Percentiles rank a stretch among this genome's conserved stretches.
These are phyloP conservation scores for Echinochloa phyllopogon DNA, from an alignment of 176 grass and related monocot genomes.

Conservation along the genomic window DNA sequence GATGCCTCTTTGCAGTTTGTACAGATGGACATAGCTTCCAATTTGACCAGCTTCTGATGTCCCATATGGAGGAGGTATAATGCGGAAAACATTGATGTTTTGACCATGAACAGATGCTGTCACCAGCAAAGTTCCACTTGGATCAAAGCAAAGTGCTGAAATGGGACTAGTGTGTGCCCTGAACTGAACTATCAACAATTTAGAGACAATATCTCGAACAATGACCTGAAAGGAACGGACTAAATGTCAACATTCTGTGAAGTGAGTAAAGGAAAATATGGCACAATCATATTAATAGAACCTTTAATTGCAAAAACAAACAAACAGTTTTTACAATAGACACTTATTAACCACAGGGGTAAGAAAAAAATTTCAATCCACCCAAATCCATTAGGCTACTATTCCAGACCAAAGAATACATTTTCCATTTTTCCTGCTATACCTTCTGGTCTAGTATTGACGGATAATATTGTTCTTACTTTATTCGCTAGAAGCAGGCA, in stretches of 20 bases:
- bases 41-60: constrained; percentile 64
- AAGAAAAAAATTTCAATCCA: neutral
- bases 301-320: constrained; percentile 6
- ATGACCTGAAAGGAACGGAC: constrained; percentile 65
- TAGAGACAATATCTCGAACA: constrained; percentile 91
- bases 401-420: neutral
- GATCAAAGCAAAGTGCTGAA: constrained; percentile 96
- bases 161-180: constrained; percentile 91
- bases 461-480: constrained; percentile 3
- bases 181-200: constrained; percentile 89
- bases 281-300: neutral
- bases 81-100: constrained; percentile 90
- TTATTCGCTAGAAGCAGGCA: neutral
- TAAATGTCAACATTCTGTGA: constrained; percentile 37
- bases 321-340: neutral
- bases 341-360: neutral
- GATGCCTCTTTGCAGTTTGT: constrained; percentile 89
- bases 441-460: neutral
- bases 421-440: constrained; percentile 1
- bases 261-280: constrained; percentile 23
- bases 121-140: constrained; percentile 92
- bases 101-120: constrained; percentile 93
- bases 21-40: constrained; percentile 83
- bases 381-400: neutral
- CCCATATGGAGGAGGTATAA: constrained; percentile 69